These are phyloP conservation scores for Debaryomyces tyrocola DNA, from an alignment of 805 yeast species.

Conservation along the genomic window DNA sequence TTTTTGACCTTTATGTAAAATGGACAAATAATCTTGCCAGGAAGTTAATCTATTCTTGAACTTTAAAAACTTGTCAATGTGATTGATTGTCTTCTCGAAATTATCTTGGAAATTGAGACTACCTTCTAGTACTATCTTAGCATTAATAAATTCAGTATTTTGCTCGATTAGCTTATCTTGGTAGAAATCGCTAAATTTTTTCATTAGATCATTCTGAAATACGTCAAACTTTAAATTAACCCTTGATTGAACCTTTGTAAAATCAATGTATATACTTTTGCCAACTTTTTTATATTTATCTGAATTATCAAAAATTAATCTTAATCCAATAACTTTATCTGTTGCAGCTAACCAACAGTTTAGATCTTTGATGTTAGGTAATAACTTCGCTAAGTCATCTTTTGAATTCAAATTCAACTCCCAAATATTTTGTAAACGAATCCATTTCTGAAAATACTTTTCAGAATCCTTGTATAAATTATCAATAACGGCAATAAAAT, in stretches of 20 bases:
- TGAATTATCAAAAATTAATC: constrained; percentile 52
- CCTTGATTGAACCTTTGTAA: constrained; percentile 53
- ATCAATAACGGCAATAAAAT: constrained; percentile 26
- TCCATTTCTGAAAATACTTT: constrained; percentile 52
- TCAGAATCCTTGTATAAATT: constrained; percentile 23
- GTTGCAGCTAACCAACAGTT: constrained; percentile 52
- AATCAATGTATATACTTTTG: constrained; percentile 36
- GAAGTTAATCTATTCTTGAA: constrained; percentile 5
- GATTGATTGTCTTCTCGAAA: constrained; percentile 36
- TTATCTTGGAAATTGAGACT: constrained; percentile 38
- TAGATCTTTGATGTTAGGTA: constrained; percentile 9
- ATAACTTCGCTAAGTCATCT: constrained; percentile 33
- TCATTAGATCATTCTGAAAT: constrained; percentile 53
- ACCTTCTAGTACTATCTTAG: constrained; percentile 28
- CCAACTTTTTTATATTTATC: constrained; percentile 44
- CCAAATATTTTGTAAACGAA: constrained; percentile 58
- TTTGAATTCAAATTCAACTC: constrained; percentile 43
- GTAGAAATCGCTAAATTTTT: constrained; percentile 41
- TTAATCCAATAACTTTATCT: constrained; percentile 41
- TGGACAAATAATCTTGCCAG: constrained; percentile 18
- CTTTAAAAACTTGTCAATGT: constrained; percentile 28
- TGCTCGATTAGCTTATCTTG: constrained; percentile 25
- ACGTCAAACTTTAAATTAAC: constrained; percentile 54
- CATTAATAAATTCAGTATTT: constrained; percentile 26
- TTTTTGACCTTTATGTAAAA: constrained; percentile 28